Percentiles rank a stretch among this genome's conserved stretches.
Conservation (phyloP, 2,329 filamentous ascomycete genomes). For the Exophiala xenobiotica region DNA sequence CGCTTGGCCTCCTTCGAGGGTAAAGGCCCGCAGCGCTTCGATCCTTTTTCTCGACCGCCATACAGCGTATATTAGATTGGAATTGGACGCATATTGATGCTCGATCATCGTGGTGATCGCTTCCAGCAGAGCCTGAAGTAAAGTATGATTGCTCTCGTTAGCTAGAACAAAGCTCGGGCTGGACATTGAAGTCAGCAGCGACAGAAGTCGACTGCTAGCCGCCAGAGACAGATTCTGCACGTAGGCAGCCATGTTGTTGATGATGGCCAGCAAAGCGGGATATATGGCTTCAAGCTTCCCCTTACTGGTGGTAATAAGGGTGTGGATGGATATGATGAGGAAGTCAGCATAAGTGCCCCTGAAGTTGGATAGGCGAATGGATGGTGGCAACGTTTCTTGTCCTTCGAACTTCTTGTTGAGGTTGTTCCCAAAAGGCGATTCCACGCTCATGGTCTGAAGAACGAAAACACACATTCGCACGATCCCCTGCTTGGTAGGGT, state of each 20-base stretch:
- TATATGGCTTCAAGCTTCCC: constrained; percentile 89
- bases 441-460: constrained; percentile 89
- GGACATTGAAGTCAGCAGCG: constrained; percentile 89
- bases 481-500: constrained; percentile 83
- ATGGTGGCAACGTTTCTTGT: constrained; percentile 80
- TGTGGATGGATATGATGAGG: constrained; percentile 91
- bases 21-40: constrained; percentile 81
- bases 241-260: constrained; percentile 90
- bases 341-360: constrained; percentile 91
- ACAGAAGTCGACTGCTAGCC: constrained; percentile 77
- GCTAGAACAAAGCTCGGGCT: constrained; percentile 87
- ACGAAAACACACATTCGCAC: constrained; percentile 98
- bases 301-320: constrained; percentile 85
- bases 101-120: constrained; percentile 88
- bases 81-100: constrained; percentile 74
- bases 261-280: constrained; percentile 83
- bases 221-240: constrained; percentile 72
- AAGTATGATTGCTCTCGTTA: constrained; percentile 83
- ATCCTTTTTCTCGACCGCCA: constrained; percentile 79
- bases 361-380: constrained; percentile 80
- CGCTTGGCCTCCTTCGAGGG: constrained; percentile 85
- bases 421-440: constrained; percentile 83
- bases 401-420: constrained; percentile 86
- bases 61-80: constrained; percentile 75
- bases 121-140: constrained; percentile 79